phyloP scores from a whole-genome alignment of 164 flowering plant genomes.

The Tetrastigma voinierianum region DNA sequence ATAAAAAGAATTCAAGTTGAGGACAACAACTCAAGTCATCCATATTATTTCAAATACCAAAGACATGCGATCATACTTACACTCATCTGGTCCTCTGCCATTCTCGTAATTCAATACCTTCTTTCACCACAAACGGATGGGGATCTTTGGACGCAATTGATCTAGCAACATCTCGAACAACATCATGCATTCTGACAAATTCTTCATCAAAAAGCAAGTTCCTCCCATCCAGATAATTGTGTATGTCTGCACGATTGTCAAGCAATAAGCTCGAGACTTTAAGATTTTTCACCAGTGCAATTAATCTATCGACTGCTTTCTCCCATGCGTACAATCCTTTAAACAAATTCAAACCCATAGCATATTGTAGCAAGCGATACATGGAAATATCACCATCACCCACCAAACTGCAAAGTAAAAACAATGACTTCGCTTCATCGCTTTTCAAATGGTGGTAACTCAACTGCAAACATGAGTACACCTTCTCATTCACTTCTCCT shows the following conservation, averaged over 20 bases:
- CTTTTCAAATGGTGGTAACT: too few relatives aligned
- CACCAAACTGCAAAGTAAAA: too few relatives aligned
- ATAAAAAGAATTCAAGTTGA: not conserved
- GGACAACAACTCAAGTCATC: not conserved
- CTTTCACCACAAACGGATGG: not conserved
- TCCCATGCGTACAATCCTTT: not conserved
- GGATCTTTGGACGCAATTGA: not conserved
- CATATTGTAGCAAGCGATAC: not conserved
- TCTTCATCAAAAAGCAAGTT: not conserved
- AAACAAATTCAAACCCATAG: not conserved
- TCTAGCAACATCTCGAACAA: too few relatives aligned
- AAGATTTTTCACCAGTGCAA: not conserved
- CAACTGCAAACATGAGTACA: too few relatives aligned
- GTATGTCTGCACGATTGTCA: not conserved
- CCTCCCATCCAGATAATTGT: fast-evolving
- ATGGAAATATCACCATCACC: too few relatives aligned
- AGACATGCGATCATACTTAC: too few relatives aligned
- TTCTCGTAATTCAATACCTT: not conserved
- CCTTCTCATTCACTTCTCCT: too few relatives aligned
- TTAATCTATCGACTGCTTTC: not conserved
- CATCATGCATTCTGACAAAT: not conserved
- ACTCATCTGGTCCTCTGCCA: not conserved
- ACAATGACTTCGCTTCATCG: too few relatives aligned
- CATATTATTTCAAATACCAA: not conserved
- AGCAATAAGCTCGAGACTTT: not conserved